Percentiles rank a stretch among this genome's conserved stretches.
Conservation (phyloP, 2,329 filamentous ascomycete genomes). For the Pezicula neosporulosa region DNA sequence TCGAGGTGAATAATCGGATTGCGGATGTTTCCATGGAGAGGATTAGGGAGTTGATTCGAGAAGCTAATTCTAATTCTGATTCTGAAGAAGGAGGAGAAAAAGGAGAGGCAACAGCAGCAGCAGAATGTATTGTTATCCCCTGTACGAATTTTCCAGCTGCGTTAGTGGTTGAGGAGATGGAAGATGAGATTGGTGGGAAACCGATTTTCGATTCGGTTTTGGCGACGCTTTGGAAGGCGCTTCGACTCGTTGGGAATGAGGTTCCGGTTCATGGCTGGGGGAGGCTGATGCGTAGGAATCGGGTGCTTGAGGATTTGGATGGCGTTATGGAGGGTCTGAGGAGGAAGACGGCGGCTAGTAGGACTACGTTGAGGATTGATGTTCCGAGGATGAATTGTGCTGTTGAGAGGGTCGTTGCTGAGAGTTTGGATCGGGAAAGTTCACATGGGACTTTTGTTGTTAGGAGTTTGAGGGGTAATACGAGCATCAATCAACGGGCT, state of each 20-base stretch:
- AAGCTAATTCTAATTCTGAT: constrained; percentile 1
- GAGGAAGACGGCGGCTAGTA: not conserved
- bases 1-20: constrained; percentile 1
- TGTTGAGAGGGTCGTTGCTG: not conserved
- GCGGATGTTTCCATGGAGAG: constrained; percentile 1
- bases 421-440: not conserved
- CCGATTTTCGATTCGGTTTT: constrained; percentile 3
- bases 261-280: constrained; percentile 2
- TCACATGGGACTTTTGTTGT: too few species aligned
- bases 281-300: not conserved
- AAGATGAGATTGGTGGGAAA: constrained; percentile 1
- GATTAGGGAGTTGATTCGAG: not conserved
- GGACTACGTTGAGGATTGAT: constrained; percentile 1
- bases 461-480: not conserved
- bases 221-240: constrained; percentile 1
- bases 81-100: too few species aligned
- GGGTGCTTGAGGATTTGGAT: not conserved
- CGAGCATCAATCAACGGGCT: constrained; percentile 1
- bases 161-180: constrained; percentile 1
- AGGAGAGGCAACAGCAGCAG: too few species aligned
- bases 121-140: constrained; percentile 3
- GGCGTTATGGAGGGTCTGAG: constrained; percentile 1
- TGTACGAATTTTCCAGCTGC: constrained; percentile 3
- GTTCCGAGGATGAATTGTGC: constrained; percentile 1
- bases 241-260: not conserved